These are phyloP conservation scores for Thuja plicata DNA, from an alignment of 83 land plant species.

Conservation along the genomic window DNA sequence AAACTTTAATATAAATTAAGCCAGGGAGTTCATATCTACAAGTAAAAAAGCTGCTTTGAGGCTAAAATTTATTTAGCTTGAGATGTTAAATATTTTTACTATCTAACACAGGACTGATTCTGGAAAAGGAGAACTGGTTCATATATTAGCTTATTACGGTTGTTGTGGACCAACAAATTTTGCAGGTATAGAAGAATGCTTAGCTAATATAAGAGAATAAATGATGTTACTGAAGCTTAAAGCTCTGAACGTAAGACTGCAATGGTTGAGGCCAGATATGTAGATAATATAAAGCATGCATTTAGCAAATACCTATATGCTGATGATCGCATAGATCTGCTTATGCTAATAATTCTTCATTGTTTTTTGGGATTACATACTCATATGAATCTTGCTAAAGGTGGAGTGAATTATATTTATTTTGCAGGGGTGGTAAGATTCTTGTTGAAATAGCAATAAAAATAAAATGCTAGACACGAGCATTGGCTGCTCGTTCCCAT, in stretches of 20 bases:
- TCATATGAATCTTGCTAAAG: background rate
- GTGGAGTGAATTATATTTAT: conserved; percentile 9
- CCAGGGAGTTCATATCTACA: background rate
- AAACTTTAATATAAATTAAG: background rate
- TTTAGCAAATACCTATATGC: conserved; percentile 82
- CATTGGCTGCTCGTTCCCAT: conserved; percentile 85
- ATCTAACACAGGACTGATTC: conserved; percentile 34
- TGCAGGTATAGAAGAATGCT: conserved; percentile 59
- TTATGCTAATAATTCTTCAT: conserved; percentile 41
- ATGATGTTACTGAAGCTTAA: conserved; percentile 71
- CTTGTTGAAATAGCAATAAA: conserved; percentile 68
- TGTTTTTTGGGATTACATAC: background rate
- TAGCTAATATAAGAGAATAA: conserved; percentile 70
- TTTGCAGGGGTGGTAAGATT: conserved; percentile 84
- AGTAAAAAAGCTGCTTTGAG: background rate
- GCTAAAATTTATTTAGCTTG: background rate
- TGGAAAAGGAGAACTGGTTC: conserved; percentile 69
- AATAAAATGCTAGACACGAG: conserved; percentile 75
- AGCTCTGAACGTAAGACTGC: conserved; percentile 73
- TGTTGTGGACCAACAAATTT: conserved; percentile 77
- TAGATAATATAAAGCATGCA: conserved; percentile 77
- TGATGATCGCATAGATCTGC: conserved; percentile 73
- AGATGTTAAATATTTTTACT: background rate
- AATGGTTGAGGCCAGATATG: conserved; percentile 89
- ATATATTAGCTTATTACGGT: conserved; percentile 90